These are phyloP conservation scores for Arachis hypogaea DNA, from an alignment of 306 rosid species.

Conservation along the genomic window DNA sequence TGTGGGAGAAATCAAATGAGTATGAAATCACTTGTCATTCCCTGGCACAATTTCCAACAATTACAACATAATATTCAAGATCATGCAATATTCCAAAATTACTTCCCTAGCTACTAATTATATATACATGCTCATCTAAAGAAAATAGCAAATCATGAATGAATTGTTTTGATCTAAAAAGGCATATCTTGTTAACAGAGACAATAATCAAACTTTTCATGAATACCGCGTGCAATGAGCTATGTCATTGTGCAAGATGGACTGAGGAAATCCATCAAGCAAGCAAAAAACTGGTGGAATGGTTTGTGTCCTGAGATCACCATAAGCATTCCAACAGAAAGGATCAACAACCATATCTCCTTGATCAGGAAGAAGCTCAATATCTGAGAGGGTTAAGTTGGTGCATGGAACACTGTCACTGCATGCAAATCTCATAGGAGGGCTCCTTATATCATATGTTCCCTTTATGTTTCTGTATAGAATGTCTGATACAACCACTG, in stretches of 20 bases:
- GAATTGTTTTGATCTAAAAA: too few species aligned
- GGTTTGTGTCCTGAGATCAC: slow-evolving; percentile 62
- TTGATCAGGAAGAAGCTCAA: slow-evolving; percentile 84
- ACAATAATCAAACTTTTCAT: too few species aligned
- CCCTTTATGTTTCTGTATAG: slow-evolving; percentile 74
- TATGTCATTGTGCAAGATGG: slow-evolving; percentile 41
- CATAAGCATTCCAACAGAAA: slow-evolving; percentile 95
- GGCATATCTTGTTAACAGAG: too few species aligned
- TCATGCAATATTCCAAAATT: slow-evolving; percentile 18
- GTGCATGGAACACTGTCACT: slow-evolving; percentile 90
- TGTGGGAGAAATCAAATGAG: too few species aligned
- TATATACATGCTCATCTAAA: slow-evolving; percentile 16
- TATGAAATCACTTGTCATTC: too few species aligned
- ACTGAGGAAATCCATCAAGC: slow-evolving; percentile 64
- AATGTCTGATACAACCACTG: slow-evolving; percentile 70
- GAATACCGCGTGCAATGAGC: slow-evolving; percentile 42
- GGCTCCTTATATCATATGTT: slow-evolving; percentile 76
- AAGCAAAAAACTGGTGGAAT: slow-evolving; percentile 89
- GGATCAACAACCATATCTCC: slow-evolving; percentile 69
- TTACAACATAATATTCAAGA: slow-evolving; percentile 32
- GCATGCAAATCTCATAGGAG: slow-evolving; percentile 83
- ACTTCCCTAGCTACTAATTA: slow-evolving; percentile 25
- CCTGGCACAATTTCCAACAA: background rate
- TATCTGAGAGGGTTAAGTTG: slow-evolving; percentile 79
- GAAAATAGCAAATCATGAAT: slow-evolving; percentile 32